A percentile compares a stretch with the other conserved stretches of the same genome.
Evolutionary conservation across 225 moss, liverwort and hornwort genomes (phyloP).

Genomic region (Sphagnum tenellum): DNA sequence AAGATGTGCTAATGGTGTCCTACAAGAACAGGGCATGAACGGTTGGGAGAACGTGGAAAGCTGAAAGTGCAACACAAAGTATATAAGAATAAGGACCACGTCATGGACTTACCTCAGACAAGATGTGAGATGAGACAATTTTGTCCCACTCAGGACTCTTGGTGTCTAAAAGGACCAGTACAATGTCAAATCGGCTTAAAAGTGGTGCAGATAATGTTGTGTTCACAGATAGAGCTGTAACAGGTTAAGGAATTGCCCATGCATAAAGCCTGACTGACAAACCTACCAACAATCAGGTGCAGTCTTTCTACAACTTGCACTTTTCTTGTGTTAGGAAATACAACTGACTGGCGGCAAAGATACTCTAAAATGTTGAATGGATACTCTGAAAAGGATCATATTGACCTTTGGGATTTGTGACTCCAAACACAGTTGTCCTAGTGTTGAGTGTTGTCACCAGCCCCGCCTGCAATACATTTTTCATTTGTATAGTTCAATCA

Average conservation of each 20-base stretch:
- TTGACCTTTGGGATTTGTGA: conserved; percentile 95
- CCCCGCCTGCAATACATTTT: conserved; percentile 58
- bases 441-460: conserved; percentile 89
- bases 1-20: too few relatives aligned
- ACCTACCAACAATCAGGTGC: too few relatives aligned
- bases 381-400: conserved; percentile 95
- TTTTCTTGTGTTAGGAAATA: too few relatives aligned
- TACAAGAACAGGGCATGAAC: too few relatives aligned
- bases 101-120: conserved; percentile 53
- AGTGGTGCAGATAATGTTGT: conserved; percentile 88
- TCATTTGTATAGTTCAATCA: too few relatives aligned
- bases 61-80: neutral
- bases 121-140: conserved; percentile 89
- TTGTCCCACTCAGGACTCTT: conserved; percentile 96
- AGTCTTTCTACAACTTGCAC: too few relatives aligned
- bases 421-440: conserved; percentile 92
- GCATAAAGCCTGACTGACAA: too few relatives aligned
- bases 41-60: neutral
- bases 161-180: conserved; percentile 88
- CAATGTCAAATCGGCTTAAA: conserved; percentile 90
- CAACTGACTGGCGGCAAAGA: too few relatives aligned
- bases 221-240: conserved; percentile 80
- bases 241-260: too few relatives aligned
- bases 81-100: conserved; percentile 4
- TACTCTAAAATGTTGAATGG: conserved; percentile 6